Base-by-base conservation (phyloP, 108 stramenopile species). In the Skeletonema marinoi region DNA sequence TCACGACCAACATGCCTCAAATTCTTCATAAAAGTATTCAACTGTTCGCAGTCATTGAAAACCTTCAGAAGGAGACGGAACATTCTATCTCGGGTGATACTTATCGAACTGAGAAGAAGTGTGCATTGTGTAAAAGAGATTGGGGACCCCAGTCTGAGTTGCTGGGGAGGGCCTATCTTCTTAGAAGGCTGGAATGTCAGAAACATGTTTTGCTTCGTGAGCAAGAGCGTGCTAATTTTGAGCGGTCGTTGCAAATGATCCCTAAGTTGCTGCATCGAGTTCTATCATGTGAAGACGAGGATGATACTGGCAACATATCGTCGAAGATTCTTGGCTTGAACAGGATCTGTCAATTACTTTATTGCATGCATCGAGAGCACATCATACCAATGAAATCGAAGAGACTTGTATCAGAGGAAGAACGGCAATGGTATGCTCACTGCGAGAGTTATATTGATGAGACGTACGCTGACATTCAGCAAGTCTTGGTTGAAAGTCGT, bases 71-170 rank as follows among this genome's bases (percentile, higher is more conserved):
- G 41, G 88, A 88, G 74, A 54, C 50, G 11, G 84, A 87, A 62
- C 11, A 67, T 11, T 88, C 87, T 3, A 29, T 66, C 54, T 38
- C 39, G 3, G 86, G 75, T 30, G 50, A 77, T 46, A 61, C 48
- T 9, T 88, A 80, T 66, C 84, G 88, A n/a, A 88, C 87, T 5
- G 75, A 86, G 79, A 65, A 74, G 25, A 41, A 66, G 8, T 91
- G 90, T 65, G 21, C 17, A 1, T n/a, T 35, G 10, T 91, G 86
- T 60, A 71, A 74, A 59, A 68, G 80, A 21, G 78, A 70, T 33
- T 92, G 90, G 90, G 90, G 90, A 30, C 68, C 71, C 0, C 86
- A 87, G 10, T 60, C 71, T 17, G 90, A 92, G 71, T 80, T 86
- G 48, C 68, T 92, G 19, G 88, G 81, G 1, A 74, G 89, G 41